Conservation (phyloP, 2,329 filamentous ascomycete species). For the Hymenoscyphus linearis region DNA sequence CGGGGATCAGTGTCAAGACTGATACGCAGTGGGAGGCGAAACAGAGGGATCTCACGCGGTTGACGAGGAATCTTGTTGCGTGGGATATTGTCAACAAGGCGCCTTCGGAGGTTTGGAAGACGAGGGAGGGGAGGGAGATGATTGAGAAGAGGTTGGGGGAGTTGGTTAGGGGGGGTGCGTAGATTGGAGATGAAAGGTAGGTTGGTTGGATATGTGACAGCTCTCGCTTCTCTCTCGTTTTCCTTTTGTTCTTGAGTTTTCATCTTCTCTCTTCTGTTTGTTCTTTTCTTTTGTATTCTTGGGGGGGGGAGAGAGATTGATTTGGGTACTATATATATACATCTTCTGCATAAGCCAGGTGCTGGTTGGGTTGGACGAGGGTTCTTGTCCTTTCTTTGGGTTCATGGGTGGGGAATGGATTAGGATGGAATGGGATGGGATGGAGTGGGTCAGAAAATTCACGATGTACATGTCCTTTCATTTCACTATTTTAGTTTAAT, state of each 20-base stretch:
- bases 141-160: slow-evolving; percentile 76
- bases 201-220: not conserved
- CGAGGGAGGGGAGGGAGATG: slow-evolving; percentile 61
- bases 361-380: not conserved
- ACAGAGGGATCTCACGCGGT: slow-evolving; percentile 74
- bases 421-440: not conserved
- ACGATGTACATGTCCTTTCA: slow-evolving; percentile 1
- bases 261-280: not conserved
- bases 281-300: not conserved
- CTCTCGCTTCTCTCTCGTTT: too few species aligned
- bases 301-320: too few species aligned
- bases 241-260: not conserved
- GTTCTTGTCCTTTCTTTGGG: not conserved
- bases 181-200: not conserved
- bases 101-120: slow-evolving; percentile 82
- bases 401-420: not conserved
- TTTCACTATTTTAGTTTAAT: not conserved
- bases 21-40: slow-evolving; percentile 74
- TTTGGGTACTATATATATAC: not conserved
- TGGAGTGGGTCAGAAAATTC: not conserved
- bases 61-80: slow-evolving; percentile 71
- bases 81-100: slow-evolving; percentile 88
- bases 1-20: slow-evolving; percentile 62
- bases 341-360: not conserved
- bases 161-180: slow-evolving; percentile 43